Percentiles rank a stretch among this genome's conserved stretches.
phyloP scores from a whole-genome alignment of 768 basidiomycete species.

The Lyophyllum semitale region DNA sequence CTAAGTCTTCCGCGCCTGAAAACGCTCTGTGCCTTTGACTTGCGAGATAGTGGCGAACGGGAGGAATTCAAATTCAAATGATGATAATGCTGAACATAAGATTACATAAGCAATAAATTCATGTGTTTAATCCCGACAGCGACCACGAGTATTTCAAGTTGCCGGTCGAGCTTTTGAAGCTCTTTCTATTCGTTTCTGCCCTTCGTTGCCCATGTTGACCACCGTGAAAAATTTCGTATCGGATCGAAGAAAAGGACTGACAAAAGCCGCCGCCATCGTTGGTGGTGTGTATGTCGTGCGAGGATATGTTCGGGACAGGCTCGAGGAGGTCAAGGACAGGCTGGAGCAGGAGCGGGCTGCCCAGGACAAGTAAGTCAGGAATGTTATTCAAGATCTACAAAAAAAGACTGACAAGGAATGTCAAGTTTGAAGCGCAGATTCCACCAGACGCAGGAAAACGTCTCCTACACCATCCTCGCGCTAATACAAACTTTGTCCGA shows the following conservation, averaged over 20 bases:
- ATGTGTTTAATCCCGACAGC: background rate
- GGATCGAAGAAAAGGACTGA: conserved; percentile 46
- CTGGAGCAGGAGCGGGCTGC: conserved; percentile 63
- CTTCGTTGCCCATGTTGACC: conserved; percentile 5
- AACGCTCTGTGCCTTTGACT: no score
- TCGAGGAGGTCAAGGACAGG: conserved; percentile 67
- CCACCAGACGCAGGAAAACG: conserved; percentile 74
- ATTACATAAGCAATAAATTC: background rate
- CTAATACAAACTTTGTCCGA: conserved; percentile 66
- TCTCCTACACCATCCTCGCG: conserved; percentile 73
- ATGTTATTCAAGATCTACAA: no score
- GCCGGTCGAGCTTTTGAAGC: background rate
- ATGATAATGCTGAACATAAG: no score
- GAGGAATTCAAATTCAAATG: no score
- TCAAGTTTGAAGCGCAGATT: conserved; percentile 76
- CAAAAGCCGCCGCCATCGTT: conserved; percentile 49
- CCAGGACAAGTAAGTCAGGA: conserved; percentile 70
- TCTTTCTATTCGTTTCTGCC: background rate
- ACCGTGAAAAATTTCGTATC: conserved; percentile 46
- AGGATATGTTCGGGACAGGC: conserved; percentile 57
- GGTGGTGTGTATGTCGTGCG: conserved; percentile 67
- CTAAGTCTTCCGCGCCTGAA: no score
- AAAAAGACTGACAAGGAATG: no score
- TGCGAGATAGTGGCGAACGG: no score
- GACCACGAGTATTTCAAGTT: background rate